phyloP scores from a whole-genome alignment of 495 filamentous ascomycete species.

The Talaromyces nanjingensis region DNA sequence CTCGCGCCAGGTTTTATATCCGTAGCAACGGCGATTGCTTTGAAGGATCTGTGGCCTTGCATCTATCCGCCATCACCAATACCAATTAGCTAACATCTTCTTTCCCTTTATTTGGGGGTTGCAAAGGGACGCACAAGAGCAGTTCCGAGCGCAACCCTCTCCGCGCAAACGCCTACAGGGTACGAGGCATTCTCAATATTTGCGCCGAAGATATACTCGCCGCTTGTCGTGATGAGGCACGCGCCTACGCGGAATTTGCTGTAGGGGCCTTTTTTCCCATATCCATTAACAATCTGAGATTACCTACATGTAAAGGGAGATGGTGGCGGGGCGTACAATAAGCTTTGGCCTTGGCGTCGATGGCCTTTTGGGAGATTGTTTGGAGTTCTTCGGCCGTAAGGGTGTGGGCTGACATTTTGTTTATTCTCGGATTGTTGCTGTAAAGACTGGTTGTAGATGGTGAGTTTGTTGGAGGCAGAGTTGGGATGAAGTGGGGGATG shows the following conservation, averaged over 20 bases:
- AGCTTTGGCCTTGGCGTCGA: constrained; percentile 62
- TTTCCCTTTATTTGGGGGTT: too few species aligned
- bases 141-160: constrained; percentile 73
- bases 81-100: too few species aligned
- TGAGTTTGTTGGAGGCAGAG: not conserved
- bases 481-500: not conserved
- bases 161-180: constrained; percentile 90
- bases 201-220: constrained; percentile 62
- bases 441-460: not conserved
- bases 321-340: constrained; percentile 52
- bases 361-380: constrained; percentile 49
- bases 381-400: constrained; percentile 54
- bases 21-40: constrained; percentile 79
- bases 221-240: constrained; percentile 59
- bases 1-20: constrained; percentile 67
- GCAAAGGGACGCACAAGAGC: constrained; percentile 60
- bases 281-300: too few species aligned
- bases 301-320: too few species aligned
- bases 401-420: constrained; percentile 22
- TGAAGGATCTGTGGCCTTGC: constrained; percentile 58
- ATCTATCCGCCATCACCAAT: constrained; percentile 6
- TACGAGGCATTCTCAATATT: constrained; percentile 95
- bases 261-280: constrained; percentile 56
- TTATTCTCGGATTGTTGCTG: not conserved
- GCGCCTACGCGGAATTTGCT: constrained; percentile 89